Conservation (phyloP, 2,329 filamentous ascomycete species). For the Ophiostoma tasmaniense region DNA sequence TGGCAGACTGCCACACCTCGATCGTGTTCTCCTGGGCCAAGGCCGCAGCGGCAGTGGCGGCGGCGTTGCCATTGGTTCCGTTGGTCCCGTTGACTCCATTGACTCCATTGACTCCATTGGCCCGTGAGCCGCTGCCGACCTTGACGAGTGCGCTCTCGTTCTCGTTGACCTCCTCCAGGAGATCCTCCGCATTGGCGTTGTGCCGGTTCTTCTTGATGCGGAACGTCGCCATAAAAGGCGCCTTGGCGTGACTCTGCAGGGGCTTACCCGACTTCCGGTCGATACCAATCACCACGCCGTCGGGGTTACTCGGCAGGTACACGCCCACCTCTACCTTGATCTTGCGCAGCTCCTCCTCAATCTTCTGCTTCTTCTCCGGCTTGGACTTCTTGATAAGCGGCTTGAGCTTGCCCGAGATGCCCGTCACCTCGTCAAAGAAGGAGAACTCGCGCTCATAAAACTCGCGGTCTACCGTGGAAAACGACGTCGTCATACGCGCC, state of each 20-base stretch:
- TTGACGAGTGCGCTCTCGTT: conserved; percentile 20
- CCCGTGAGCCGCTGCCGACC: not conserved
- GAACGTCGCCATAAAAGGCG: conserved; percentile 98
- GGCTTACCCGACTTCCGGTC: conserved; percentile 97
- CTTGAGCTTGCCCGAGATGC: conserved; percentile 89
- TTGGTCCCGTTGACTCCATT: not conserved
- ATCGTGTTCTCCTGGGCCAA: conserved; percentile 48
- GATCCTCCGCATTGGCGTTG: conserved; percentile 42
- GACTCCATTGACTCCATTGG: not conserved
- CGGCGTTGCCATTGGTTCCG: not conserved
- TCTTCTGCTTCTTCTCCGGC: conserved; percentile 97
- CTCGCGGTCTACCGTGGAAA: conserved; percentile 64
- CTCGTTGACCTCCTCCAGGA: conserved; percentile 41
- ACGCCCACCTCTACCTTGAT: conserved; percentile 96
- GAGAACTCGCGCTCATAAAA: conserved; percentile 94
- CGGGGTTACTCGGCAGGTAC: conserved; percentile 93
- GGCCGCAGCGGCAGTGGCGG: not conserved
- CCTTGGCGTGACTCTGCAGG: conserved; percentile 94
- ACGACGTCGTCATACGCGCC: conserved; percentile 72
- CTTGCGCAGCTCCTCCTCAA: conserved; percentile 94
- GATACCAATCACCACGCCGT: conserved; percentile 94
- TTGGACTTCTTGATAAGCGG: conserved; percentile 88
- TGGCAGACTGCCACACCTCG: conserved; percentile 98
- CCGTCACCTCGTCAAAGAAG: conserved; percentile 97
- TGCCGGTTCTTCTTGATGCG: conserved; percentile 75